Percentiles rank a stretch among this genome's conserved stretches.
Evolutionary conservation across 179 eudicot species (phyloP).

Genomic region (Spinacia oleracea): DNA sequence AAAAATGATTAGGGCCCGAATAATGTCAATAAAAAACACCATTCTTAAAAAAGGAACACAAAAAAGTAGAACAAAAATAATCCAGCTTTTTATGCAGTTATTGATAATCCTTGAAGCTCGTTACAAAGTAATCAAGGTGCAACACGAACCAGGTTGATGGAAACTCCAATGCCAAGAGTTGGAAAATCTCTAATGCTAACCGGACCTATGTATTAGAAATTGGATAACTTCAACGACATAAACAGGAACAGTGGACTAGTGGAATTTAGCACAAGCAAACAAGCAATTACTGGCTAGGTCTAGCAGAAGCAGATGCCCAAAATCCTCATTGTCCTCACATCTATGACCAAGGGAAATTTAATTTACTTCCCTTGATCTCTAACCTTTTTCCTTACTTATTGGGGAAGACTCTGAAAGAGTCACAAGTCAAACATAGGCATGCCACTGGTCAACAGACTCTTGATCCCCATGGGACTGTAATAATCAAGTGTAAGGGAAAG

Average conservation of each 20-base stretch:
- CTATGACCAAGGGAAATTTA: neutral
- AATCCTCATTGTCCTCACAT: neutral
- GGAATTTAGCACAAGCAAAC: too few species aligned
- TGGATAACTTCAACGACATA: neutral
- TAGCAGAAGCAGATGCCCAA: neutral
- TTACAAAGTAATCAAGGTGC: neutral
- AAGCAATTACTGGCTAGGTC: neutral
- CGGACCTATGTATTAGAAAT: neutral
- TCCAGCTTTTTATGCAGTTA: neutral
- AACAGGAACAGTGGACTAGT: neutral
- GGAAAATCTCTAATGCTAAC: neutral
- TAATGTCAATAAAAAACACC: slow-evolving; percentile 9
- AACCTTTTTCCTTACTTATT: too few species aligned
- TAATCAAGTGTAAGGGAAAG: too few species aligned
- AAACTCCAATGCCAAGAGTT: neutral
- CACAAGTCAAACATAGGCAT: neutral
- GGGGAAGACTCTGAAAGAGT: neutral
- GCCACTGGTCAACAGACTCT: neutral
- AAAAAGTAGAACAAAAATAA: neutral
- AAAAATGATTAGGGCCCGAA: slow-evolving; percentile 8
- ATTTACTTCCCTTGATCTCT: neutral
- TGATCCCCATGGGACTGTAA: too few species aligned
- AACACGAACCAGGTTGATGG: neutral
- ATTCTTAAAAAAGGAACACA: neutral
- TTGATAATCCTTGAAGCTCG: neutral